Evolutionary conservation across 495 filamentous ascomycete genomes (phyloP).

Genomic region (Penicillium parvum): DNA sequence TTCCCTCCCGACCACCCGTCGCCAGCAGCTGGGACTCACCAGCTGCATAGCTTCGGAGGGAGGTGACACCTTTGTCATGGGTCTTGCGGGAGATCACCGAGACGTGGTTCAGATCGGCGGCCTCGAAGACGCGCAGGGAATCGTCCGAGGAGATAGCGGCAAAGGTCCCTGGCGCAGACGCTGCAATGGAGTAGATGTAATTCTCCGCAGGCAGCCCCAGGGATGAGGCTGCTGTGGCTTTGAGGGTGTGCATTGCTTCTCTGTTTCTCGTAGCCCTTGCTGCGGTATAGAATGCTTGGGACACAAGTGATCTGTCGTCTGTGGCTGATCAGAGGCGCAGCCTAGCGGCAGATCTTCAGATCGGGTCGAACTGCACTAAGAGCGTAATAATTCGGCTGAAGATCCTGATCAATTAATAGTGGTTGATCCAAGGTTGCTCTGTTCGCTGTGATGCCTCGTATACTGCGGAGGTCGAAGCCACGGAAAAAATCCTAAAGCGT

Average conservation of each 20-base stretch:
- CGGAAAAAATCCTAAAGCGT: conserved; percentile 13
- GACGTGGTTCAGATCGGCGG: conserved; percentile 31
- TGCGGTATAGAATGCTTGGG: not conserved
- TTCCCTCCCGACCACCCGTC: conserved; percentile 49
- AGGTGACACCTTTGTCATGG: conserved; percentile 44
- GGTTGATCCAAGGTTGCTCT: not conserved
- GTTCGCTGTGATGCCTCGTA: conserved; percentile 2
- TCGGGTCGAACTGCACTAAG: not conserved
- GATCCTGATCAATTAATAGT: conserved; percentile 1
- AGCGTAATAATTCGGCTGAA: not conserved
- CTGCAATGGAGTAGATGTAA: conserved; percentile 50
- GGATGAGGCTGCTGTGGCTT: conserved; percentile 35
- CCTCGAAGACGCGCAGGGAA: conserved; percentile 48
- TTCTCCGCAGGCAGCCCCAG: conserved; percentile 42
- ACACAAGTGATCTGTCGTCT: not conserved
- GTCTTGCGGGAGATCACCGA: conserved; percentile 29
- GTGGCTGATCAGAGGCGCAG: not conserved
- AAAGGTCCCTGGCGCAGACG: conserved; percentile 30
- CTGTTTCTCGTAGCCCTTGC: conserved; percentile 4
- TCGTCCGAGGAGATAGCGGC: conserved; percentile 56
- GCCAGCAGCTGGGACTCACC: conserved; percentile 29
- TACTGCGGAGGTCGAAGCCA: conserved; percentile 11
- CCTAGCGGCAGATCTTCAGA: not conserved
- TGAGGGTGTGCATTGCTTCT: conserved; percentile 45
- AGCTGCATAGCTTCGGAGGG: conserved; percentile 32